A percentile compares a stretch with the other conserved stretches of the same genome.
phyloP scores from a whole-genome alignment of 805 yeast species.

The Torulaspora microellipsoides region DNA sequence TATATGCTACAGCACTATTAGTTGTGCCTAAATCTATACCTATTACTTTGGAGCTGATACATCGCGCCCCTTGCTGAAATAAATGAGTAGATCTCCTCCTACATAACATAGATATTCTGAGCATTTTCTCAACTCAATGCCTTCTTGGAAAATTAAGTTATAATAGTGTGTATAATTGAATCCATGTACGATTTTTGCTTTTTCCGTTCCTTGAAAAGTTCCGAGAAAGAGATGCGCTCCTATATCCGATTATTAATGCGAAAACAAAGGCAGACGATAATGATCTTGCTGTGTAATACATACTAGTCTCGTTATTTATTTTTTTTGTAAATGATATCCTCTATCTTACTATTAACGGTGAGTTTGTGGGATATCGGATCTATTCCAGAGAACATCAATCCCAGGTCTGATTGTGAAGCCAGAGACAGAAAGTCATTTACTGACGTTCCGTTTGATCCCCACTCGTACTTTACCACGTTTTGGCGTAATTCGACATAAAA shows the following conservation, averaged over 20 bases:
- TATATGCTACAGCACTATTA: slow-evolving; percentile 73
- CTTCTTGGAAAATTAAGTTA: no score
- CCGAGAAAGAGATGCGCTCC: no score
- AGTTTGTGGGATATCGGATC: slow-evolving; percentile 5
- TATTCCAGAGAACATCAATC: slow-evolving; percentile 15
- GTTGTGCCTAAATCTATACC: slow-evolving; percentile 87
- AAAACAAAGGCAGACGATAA: no score
- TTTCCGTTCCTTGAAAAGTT: no score
- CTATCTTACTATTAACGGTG: not conserved
- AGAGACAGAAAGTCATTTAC: slow-evolving; percentile 7
- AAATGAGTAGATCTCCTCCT: not conserved
- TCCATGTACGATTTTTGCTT: no score
- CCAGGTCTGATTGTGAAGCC: slow-evolving; percentile 18
- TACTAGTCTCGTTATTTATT: no score
- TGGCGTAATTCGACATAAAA: slow-evolving; percentile 12
- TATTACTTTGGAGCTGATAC: slow-evolving; percentile 41
- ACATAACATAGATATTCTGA: not conserved
- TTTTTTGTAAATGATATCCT: not conserved
- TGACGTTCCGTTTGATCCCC: not conserved
- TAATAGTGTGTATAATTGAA: no score
- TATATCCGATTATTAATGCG: no score
- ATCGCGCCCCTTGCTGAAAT: not conserved
- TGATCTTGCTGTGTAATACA: no score
- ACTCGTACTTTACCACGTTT: slow-evolving; percentile 8
- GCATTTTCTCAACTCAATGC: not conserved